Percentiles rank a stretch among this genome's conserved stretches.
Conservation (phyloP, 306 rosid genomes). For the Cicer bijugum region DNA sequence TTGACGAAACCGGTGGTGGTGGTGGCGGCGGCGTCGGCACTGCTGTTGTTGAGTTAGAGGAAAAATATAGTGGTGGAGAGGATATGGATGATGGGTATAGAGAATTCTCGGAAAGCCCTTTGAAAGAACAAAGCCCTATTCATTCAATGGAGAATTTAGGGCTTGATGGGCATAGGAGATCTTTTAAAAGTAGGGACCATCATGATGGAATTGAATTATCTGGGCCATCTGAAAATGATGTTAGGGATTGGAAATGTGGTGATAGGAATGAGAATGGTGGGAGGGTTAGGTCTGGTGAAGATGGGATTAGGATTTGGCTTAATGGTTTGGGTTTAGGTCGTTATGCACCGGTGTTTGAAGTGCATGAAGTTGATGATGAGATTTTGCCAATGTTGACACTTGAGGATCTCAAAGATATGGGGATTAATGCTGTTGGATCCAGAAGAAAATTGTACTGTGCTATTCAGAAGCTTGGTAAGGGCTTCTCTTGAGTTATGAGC, state of each 20-base stretch:
- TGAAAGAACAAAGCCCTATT: conserved; percentile 78
- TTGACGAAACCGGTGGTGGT: conserved; percentile 63
- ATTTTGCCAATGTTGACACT: conserved; percentile 77
- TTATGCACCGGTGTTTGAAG: conserved; percentile 89
- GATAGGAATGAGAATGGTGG: conserved; percentile 65
- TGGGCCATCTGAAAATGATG: conserved; percentile 81
- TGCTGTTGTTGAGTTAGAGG: conserved; percentile 57
- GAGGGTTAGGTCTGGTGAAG: conserved; percentile 68
- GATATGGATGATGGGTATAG: conserved; percentile 72
- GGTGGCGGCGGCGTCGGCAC: conserved; percentile 53
- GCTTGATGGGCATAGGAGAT: conserved; percentile 71
- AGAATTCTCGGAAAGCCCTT: conserved; percentile 77
- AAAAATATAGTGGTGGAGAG: conserved; percentile 71
- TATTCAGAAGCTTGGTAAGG: conserved; percentile 91
- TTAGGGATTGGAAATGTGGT: conserved; percentile 67
- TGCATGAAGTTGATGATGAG: conserved; percentile 96
- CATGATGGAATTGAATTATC: conserved; percentile 79
- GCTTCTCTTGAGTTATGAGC: conserved; percentile 62
- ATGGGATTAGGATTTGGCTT: conserved; percentile 92
- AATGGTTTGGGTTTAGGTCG: conserved; percentile 85
- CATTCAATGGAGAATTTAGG: conserved; percentile 78
- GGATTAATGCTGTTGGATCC: conserved; percentile 84
- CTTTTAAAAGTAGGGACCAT: conserved; percentile 64
- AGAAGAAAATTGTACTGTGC: conserved; percentile 88
- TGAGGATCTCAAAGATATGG: conserved; percentile 93